Evolutionary conservation across 495 filamentous ascomycete genomes (phyloP), one percentile per base, ranked within the genome.

Genomic region (Xylaria cubensis): DNA sequence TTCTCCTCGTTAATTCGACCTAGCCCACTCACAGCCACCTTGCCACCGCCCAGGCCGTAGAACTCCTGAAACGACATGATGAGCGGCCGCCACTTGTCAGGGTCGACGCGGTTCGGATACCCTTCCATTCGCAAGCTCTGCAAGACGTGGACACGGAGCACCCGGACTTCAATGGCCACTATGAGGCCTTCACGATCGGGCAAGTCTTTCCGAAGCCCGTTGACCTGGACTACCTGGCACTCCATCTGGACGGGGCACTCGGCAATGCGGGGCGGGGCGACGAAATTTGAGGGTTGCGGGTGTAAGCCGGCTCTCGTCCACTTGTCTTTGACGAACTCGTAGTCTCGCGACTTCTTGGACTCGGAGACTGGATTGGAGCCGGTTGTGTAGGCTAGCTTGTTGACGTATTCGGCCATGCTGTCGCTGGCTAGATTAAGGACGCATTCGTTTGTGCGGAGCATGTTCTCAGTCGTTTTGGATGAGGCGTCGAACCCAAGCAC

Each of bases 211-310:
- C 77, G 77, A 66, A 82, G 78, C 67, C 76, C 79, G 46, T 79
- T 73, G 32, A 71, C 64, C 39, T 72, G 70, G 24, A 80, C 75
- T 34, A 85, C 67, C 73, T 82, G 77, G 62, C 78, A 80, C 72
- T 84, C 84, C 82, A 81, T 81, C 76, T 81, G 83, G 44, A 77
- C 82, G 0, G 83, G 82, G 67, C 83, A 84, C 64, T 84, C 82
- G n/a, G 59, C 61, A 59, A 84, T 80, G 10, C 83, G 70, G 3
- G 59, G 67, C 21, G 81, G 74, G 5, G 74, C 65, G 10, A 81
- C 75, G 58, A 81, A 72, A 58, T 75, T 74, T 29, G 81, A 84
- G 19, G 72, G 67, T 63, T 76, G 73, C 42, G 80, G 80, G 39
- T 82, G 84, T 26, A 81, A 69, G 6, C 74, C 72, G 10, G 83